phyloP scores from a whole-genome alignment of 768 basidiomycete genomes.

The Daedaleopsis nitida region DNA sequence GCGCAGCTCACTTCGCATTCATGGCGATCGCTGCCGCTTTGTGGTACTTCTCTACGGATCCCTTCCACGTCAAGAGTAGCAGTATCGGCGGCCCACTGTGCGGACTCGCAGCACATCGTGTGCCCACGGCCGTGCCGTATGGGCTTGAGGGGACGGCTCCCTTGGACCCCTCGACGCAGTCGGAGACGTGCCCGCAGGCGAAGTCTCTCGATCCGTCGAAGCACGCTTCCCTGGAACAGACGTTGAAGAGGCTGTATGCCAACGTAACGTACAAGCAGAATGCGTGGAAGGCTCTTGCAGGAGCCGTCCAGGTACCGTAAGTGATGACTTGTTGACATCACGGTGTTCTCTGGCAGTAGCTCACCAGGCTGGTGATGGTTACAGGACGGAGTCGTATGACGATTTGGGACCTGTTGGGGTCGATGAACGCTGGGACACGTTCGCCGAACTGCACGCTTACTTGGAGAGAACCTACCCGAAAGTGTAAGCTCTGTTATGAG shows the following conservation, averaged over 20 bases:
- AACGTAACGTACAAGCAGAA: constrained; percentile 35
- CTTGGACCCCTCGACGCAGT: neutral
- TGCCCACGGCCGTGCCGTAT: too few relatives aligned
- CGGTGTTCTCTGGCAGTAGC: neutral
- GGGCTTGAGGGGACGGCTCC: neutral
- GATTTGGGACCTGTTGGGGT: constrained; percentile 45
- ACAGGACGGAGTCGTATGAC: constrained; percentile 54
- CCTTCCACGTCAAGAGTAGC: too few relatives aligned
- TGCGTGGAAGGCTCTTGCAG: constrained; percentile 24
- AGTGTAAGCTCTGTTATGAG: constrained; percentile 41
- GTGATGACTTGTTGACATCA: constrained; percentile 15
- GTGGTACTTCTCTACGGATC: neutral
- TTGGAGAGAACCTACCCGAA: constrained; percentile 59
- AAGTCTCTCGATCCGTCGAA: constrained; percentile 28
- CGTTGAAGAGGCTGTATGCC: constrained; percentile 30
- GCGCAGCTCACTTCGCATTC: neutral
- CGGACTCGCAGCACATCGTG: too few relatives aligned
- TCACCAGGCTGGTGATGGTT: constrained; percentile 8
- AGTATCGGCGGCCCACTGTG: too few relatives aligned
- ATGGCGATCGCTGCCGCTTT: neutral
- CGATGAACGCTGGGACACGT: constrained; percentile 47
- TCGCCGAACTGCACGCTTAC: constrained; percentile 38
- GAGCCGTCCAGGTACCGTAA: constrained; percentile 38
- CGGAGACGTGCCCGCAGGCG: constrained; percentile 38
- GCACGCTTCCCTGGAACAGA: constrained; percentile 34